Percentiles rank a stretch among this genome's conserved stretches.
Evolutionary conservation across 2,329 filamentous ascomycete species (phyloP).

Genomic region (Pyrenochaeta sp.): DNA sequence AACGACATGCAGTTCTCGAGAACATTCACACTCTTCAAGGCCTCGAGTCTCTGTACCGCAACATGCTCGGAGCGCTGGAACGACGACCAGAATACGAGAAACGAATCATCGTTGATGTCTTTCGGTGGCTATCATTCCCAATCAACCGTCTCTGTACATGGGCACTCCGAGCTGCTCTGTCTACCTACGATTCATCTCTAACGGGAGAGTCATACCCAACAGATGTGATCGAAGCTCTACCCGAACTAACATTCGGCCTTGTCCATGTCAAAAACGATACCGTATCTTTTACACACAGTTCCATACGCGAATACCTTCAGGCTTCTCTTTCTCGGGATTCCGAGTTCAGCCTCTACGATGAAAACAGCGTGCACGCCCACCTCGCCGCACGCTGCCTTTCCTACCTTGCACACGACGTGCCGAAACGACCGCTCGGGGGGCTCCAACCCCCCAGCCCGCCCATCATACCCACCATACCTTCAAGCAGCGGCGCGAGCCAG

Average conservation of each 20-base stretch:
- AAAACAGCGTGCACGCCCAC: constrained; percentile 33
- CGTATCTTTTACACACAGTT: constrained; percentile 32
- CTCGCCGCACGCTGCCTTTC: constrained; percentile 38
- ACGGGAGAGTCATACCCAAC: constrained; percentile 1
- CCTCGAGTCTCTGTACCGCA: constrained; percentile 28
- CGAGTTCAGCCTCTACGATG: constrained; percentile 33
- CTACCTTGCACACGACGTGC: constrained; percentile 36
- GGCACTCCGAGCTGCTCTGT: constrained; percentile 29
- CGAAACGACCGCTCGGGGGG: constrained; percentile 31
- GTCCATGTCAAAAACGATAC: constrained; percentile 25
- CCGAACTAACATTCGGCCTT: constrained; percentile 34
- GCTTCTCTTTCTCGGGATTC: constrained; percentile 21
- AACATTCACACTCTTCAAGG: constrained; percentile 24
- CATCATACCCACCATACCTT: constrained; percentile 7
- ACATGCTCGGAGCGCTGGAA: constrained; percentile 28
- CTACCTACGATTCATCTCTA: constrained; percentile 9
- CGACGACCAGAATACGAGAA: constrained; percentile 26
- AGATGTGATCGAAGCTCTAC: constrained; percentile 23
- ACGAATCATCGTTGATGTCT: constrained; percentile 26
- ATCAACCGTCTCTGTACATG: constrained; percentile 28
- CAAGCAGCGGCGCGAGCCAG: constrained; percentile 30
- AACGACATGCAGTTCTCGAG: constrained; percentile 27
- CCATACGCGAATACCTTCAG: constrained; percentile 35
- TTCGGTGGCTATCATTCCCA: constrained; percentile 36
- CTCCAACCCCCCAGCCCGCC: constrained; percentile 20